Percentiles rank a stretch among this genome's conserved stretches.
phyloP scores from a whole-genome alignment of 768 basidiomycete species.

The Mycena crocata region DNA sequence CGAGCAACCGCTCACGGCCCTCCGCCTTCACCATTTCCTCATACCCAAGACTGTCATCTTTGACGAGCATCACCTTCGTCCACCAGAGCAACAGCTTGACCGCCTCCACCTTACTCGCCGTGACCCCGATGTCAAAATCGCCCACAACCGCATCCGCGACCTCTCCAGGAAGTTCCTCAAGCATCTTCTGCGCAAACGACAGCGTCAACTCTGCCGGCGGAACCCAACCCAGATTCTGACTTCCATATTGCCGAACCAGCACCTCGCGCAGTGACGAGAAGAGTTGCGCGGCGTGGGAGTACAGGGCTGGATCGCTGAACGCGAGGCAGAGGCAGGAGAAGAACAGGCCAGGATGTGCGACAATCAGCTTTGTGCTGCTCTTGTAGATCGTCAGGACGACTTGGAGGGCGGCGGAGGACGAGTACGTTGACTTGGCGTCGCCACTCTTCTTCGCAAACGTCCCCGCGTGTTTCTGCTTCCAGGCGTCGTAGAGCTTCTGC shows the following conservation, averaged over 20 bases:
- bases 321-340: conserved; percentile 30
- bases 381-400: conserved; percentile 23
- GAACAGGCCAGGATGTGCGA: conserved; percentile 32
- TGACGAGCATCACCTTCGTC: conserved; percentile 27
- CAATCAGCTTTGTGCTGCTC: conserved; percentile 24
- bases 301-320: conserved; percentile 26
- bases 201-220: conserved; percentile 32
- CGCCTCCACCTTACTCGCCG: conserved; percentile 23
- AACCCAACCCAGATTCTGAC: conserved; percentile 24
- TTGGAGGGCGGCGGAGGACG: conserved; percentile 24
- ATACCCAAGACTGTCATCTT: neutral
- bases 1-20: conserved; percentile 27
- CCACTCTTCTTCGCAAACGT: conserved; percentile 17
- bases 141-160: conserved; percentile 29
- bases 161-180: conserved; percentile 29
- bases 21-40: conserved; percentile 28
- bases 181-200: conserved; percentile 33
- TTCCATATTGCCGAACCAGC: conserved; percentile 14
- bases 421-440: conserved; percentile 16
- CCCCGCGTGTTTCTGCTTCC: conserved; percentile 25
- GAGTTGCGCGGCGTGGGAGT: conserved; percentile 16
- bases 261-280: conserved; percentile 18
- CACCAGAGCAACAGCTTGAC: conserved; percentile 32
- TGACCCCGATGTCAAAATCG: conserved; percentile 24
- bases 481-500: conserved; percentile 26